phyloP scores from a whole-genome alignment of 768 basidiomycete genomes.

The Boletus sensibilis region DNA sequence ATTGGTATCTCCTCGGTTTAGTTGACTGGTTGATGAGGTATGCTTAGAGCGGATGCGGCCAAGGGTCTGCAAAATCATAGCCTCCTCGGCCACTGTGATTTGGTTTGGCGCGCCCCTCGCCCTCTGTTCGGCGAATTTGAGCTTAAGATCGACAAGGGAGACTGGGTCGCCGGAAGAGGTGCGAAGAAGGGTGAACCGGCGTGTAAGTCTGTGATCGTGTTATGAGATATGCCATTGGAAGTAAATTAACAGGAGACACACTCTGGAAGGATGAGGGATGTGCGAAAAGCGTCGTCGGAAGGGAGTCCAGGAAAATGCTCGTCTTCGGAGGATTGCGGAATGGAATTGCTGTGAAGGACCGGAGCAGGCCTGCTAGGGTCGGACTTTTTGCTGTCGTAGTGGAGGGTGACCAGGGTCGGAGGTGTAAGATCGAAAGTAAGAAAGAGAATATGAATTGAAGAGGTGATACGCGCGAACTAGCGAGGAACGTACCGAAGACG shows the following conservation, averaged over 20 bases:
- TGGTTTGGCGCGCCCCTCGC: conserved; percentile 64
- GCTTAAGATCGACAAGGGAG: conserved; percentile 60
- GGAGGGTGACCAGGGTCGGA: conserved; percentile 17
- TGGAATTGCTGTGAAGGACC: conserved; percentile 33
- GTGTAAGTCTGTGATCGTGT: conserved; percentile 58
- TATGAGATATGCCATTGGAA: conserved; percentile 10
- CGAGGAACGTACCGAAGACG: conserved; percentile 71
- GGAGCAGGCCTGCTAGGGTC: conserved; percentile 55
- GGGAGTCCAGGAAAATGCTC: conserved; percentile 57
- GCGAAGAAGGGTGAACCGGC: conserved; percentile 78
- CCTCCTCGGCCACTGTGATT: conserved; percentile 80
- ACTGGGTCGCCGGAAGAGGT: conserved; percentile 64
- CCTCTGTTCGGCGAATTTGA: conserved; percentile 73
- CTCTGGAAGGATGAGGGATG: conserved; percentile 84
- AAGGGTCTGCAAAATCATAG: conserved; percentile 77
- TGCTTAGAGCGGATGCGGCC: conserved; percentile 48
- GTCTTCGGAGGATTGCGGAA: conserved; percentile 35
- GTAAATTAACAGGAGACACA: conserved; percentile 41
- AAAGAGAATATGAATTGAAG: conserved; percentile 23
- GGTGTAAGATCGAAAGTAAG: conserved; percentile 22
- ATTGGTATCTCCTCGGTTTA: conserved; percentile 19
- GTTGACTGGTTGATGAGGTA: conserved; percentile 18
- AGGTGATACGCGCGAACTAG: conserved; percentile 28
- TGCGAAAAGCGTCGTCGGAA: conserved; percentile 75
- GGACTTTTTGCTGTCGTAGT: conserved; percentile 66